Base-by-base conservation (phyloP, 306 rosid genomes). In the Dicorynia guianensis region DNA sequence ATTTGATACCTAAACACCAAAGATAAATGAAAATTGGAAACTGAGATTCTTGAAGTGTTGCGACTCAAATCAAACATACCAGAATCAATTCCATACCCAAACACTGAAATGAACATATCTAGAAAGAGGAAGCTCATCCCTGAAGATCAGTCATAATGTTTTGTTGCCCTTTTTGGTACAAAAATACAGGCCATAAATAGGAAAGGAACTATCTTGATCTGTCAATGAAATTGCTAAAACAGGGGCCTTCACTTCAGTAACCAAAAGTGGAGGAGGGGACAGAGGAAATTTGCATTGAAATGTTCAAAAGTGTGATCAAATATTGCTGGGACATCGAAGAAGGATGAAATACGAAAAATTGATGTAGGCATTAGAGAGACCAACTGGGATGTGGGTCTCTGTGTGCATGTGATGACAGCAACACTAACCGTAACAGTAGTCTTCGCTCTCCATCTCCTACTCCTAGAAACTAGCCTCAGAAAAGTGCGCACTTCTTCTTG, bases 361-460 rank as follows among this genome's bases (percentile, higher is more conserved):
- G 67, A 79, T 79, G 77, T 74, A 72, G 78, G 82, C 67, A 70
- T 67, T 49, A 83, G 79, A 74, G 83, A 72, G 87, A 82, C 85
- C 79, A 74, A 65, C 68, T 34, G 71, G 66, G 63, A 80, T 47
- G 84, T 74, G 86, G 83, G 76, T 86, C 84, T 86, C 84, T 86
- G 6, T 38, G 73, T 68, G 33, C 71, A 70, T 69, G 80, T 72
- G 79, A 62, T 80, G 78, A 48, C 34, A 79, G 79, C 78, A 82
- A 67, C 83, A 82, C 69, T 70, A 70, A 44, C 42, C 74, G 25
- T 59, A 59, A 58, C 40, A 64, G 50, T 77, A 78, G 67, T 54
- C 62, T 40, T 78, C n/a, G n/a, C n/a, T n/a, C n/a, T n/a, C n/a
- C 71, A 65, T 77, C 80, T 49, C 25, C 47, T 76, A 53, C 71